Evolutionary conservation across 106 monocot genomes (phyloP).

Genomic region (Chionographis japonica): DNA sequence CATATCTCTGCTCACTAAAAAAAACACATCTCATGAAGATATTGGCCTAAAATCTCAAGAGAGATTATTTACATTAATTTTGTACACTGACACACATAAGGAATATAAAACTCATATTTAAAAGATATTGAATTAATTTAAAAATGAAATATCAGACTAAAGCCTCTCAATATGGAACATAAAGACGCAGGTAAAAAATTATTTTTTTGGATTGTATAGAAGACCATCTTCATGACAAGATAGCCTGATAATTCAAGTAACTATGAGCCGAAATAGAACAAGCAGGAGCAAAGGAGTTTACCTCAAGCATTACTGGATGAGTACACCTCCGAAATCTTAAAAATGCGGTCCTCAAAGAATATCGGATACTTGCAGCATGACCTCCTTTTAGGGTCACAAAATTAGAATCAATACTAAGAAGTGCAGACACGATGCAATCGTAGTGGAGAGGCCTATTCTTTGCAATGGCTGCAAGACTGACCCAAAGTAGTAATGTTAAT

Average conservation of each 20-base stretch:
- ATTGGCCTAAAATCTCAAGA: too few relatives aligned
- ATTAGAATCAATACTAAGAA: constrained; percentile 67
- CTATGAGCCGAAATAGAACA: not conserved
- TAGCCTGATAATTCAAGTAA: not conserved
- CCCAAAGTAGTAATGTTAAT: constrained; percentile 1
- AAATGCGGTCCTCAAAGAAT: constrained; percentile 64
- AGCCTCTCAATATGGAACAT: not conserved
- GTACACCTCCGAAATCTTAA: constrained; percentile 73
- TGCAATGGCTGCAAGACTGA: constrained; percentile 86
- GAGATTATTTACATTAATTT: too few relatives aligned
- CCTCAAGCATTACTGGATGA: constrained; percentile 70
- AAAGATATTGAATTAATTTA: too few relatives aligned
- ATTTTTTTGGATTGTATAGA: not conserved
- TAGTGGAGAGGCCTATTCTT: constrained; percentile 68
- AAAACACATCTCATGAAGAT: too few relatives aligned
- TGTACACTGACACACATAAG: too few relatives aligned
- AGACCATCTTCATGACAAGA: not conserved
- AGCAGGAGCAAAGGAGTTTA: constrained; percentile 15
- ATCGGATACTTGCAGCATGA: constrained; percentile 74
- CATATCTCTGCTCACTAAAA: too few relatives aligned
- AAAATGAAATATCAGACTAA: not conserved
- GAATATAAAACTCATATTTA: too few relatives aligned
- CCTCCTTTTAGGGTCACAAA: constrained; percentile 25
- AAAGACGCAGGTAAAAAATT: not conserved
- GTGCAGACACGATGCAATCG: constrained; percentile 41